Base-by-base conservation (phyloP, 352 stramenopile genomes). In the Phytophthora kernoviae region DNA sequence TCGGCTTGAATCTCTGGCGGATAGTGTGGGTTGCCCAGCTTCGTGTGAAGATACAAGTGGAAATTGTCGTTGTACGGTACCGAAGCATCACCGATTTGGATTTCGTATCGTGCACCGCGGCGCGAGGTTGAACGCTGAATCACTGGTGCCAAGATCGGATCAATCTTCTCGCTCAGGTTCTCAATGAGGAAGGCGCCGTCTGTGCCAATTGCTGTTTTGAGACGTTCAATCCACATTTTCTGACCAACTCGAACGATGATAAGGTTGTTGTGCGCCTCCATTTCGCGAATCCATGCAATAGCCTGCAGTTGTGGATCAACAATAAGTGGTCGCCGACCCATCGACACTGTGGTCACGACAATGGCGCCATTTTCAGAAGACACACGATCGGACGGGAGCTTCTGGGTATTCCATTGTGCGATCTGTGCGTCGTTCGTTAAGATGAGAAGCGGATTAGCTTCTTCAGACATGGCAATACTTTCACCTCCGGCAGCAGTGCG, bases 51-150 rank as follows among this genome's bases (percentile, higher is more conserved):
- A 52, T 97, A 98, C 43, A 98, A 71, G 30, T 88, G 81, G 68
- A 98, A 98, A 34, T 97, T 91, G 52, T 96, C 88, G 51, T 98
- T 96, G 67, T 98, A 98, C 22, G 96, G 90, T 18, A 98, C 90
- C 8, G 96, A 96, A 1, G 91, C 94, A 65, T 98, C 94, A 21
- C 94, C 93, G 18, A 98, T 88, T 66, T 98, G 97, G 57, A 98
- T 96, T 62, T 98, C 97, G 60, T 96, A 93, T 15, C 94, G 94
- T 5, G 91, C 87, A 36, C 94, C 94, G 43, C 93, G 84, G 43
- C 96, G 95, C 44, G 96, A 98, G 12, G 92, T 97, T 5, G 93
- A 97, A 10, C 94, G 90, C 65, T 98, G 94, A 55, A 98, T 98
- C 5, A 98, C 89, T 0, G 94, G 94, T 9, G 88, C 92, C 10